These are phyloP conservation scores for Vigna unguiculata DNA, from an alignment of 306 rosid genomes.

Conservation along the genomic window DNA sequence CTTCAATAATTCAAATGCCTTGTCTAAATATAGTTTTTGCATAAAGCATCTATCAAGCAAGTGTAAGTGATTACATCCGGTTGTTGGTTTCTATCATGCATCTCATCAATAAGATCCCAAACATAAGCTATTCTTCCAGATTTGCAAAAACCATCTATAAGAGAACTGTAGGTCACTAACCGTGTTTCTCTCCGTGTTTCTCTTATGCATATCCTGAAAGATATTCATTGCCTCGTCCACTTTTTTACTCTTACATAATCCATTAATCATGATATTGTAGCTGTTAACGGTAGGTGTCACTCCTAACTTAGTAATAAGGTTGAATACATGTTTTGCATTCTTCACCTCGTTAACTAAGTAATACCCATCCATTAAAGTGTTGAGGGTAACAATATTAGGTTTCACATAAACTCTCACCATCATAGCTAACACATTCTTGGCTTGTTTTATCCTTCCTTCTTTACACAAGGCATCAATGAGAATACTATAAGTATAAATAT, in stretches of 20 bases:
- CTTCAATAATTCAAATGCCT: not conserved
- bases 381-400: not conserved
- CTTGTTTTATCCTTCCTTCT: not conserved
- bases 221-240: not conserved
- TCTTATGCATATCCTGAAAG: not conserved
- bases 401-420: slow-evolving; percentile 9
- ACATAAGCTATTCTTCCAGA: not conserved
- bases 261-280: not conserved
- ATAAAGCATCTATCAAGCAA: not conserved
- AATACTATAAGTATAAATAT: not conserved
- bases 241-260: not conserved
- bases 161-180: not conserved
- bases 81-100: not conserved
- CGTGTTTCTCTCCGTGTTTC: not conserved
- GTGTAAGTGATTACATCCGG: not conserved
- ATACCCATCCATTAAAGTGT: slow-evolving; percentile 6
- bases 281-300: not conserved
- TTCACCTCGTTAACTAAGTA: not conserved
- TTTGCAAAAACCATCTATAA: not conserved
- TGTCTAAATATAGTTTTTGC: not conserved
- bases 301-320: not conserved
- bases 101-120: not conserved
- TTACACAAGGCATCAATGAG: not conserved
- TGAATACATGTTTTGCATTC: not conserved
- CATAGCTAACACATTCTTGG: not conserved